phyloP scores from a whole-genome alignment of 2,329 filamentous ascomycete genomes.

The Claviceps sp. region DNA sequence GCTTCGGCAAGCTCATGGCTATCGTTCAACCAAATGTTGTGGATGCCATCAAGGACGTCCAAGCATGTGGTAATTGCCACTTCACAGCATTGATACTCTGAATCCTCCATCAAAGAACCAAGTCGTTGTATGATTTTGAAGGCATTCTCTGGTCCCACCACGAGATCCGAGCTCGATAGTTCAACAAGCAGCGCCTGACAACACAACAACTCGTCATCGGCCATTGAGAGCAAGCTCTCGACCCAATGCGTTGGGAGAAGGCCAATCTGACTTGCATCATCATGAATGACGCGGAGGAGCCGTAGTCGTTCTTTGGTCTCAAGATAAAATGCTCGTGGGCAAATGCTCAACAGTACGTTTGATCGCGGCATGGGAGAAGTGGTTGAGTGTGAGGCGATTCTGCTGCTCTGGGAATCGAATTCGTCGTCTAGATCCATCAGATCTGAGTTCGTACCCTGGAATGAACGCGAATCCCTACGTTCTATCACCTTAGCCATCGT shows the following conservation, averaged over 20 bases:
- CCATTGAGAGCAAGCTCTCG: constrained; percentile 32
- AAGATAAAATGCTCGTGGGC: constrained; percentile 32
- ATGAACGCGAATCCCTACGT: constrained; percentile 10
- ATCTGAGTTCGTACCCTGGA: constrained; percentile 29
- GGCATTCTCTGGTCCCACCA: constrained; percentile 33
- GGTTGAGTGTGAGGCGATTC: constrained; percentile 24
- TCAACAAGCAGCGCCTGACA: constrained; percentile 37
- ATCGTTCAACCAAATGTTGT: constrained; percentile 48
- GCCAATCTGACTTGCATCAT: constrained; percentile 31
- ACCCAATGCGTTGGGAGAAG: constrained; percentile 38
- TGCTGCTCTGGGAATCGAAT: constrained; percentile 47
- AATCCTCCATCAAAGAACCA: constrained; percentile 37
- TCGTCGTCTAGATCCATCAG: constrained; percentile 56
- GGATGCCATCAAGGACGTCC: constrained; percentile 51
- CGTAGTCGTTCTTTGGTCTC: constrained; percentile 33
- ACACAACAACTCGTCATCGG: constrained; percentile 39
- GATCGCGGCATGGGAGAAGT: constrained; percentile 31
- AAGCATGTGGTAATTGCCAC: constrained; percentile 55
- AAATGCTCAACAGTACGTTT: constrained; percentile 27
- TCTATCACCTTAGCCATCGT: constrained; percentile 21
- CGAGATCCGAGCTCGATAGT: constrained; percentile 39
- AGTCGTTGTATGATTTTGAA: constrained; percentile 34
- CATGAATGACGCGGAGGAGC: constrained; percentile 29
- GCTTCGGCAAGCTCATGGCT: constrained; percentile 47
- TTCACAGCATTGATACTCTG: constrained; percentile 61